Evolutionary conservation across 192 early-diverging fungal genomes (phyloP), one percentile per base, ranked within the genome.

Genomic region (Mortierella hygrophila): DNA sequence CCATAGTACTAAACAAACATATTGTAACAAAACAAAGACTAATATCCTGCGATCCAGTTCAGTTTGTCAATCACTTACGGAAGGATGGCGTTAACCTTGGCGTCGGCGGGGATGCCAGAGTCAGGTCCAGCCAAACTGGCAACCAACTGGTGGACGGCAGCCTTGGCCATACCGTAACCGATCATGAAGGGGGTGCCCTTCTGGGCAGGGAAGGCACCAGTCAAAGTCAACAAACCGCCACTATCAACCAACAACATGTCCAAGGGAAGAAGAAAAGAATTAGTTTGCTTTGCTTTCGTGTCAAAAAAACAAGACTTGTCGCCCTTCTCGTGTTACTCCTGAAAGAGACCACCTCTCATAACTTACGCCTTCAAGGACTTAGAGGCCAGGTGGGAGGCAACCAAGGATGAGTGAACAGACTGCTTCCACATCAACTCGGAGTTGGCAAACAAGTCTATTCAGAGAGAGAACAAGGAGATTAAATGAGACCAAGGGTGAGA

Each of bases 161-260:
- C 96, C 86, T 99, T 99, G 65, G 97, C 96, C 86, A 97, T 89
- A 42, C 98, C 98, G 83, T 99, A 99, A 20, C 96, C 97, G 75
- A 97, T 93, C 86, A 88, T 88, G 75, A 88, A 88, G 11, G 96
- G 97, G 2, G 97, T 98, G 40, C 93, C 93, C 46, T 91, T 87
- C 16, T 89, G 86, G 20, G 95, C 96, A 18, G 96, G 93, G 35
- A 88, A 89, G 11, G 96, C 96, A 13, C 97, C 97, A 20, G 95
- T 95, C 76, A 98, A 89, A 15, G 92, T 90, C 78, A 99, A 90
- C 47, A 99, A 82, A 10, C 97, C 97, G 23, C 70, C 84, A 41
- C 93, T 93, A 88, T 38, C 54, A 20, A 29, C 3, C 46, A 29
- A 44, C 75, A 47, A 21, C 9, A 23, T 29, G 46, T 29, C n/a